These are phyloP conservation scores for Gynandropsis gynandra DNA, from an alignment of 345 rosid genomes.

Conservation along the genomic window DNA sequence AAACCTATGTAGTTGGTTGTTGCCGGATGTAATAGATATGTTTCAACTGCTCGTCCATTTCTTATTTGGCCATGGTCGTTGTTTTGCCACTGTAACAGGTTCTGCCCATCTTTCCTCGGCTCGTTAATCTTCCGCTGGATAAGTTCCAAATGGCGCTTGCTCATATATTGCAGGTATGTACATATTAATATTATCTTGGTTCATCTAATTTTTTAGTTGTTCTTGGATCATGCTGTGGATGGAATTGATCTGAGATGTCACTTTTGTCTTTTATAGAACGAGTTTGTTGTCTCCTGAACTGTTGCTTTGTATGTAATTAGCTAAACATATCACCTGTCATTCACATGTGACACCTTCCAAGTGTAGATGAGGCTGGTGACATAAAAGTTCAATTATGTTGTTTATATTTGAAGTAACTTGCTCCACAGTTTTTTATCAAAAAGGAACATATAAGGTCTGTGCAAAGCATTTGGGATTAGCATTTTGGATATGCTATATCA, in stretches of 20 bases:
- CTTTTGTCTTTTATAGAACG: conserved; percentile 1
- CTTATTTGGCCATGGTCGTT: conserved; percentile 4
- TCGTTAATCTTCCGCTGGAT: conserved; percentile 78
- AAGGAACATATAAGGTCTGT: neutral
- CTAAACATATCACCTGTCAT: neutral
- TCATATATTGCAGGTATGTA: conserved; percentile 78
- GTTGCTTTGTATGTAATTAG: neutral
- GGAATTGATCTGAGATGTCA: neutral
- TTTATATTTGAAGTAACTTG: neutral
- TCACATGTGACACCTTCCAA: neutral
- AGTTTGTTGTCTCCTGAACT: neutral
- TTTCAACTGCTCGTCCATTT: conserved; percentile 1
- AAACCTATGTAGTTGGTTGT: conserved; percentile 3
- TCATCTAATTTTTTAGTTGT: conserved; percentile 8
- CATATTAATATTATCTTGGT: conserved; percentile 20
- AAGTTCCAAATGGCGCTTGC: conserved; percentile 96
- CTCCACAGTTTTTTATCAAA: neutral
- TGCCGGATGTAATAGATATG: conserved; percentile 14
- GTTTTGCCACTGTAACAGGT: conserved; percentile 44
- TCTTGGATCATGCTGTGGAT: conserved; percentile 8
- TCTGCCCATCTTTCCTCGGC: conserved; percentile 85
- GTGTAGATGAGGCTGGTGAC: neutral
- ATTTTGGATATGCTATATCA: conserved; percentile 1
- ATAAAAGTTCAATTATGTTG: too few relatives aligned
- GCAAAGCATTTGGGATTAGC: neutral